A percentile compares a stretch with the other conserved stretches of the same genome.
phyloP scores from a whole-genome alignment of 2,329 filamentous ascomycete species.

The Fusarium clavum region DNA sequence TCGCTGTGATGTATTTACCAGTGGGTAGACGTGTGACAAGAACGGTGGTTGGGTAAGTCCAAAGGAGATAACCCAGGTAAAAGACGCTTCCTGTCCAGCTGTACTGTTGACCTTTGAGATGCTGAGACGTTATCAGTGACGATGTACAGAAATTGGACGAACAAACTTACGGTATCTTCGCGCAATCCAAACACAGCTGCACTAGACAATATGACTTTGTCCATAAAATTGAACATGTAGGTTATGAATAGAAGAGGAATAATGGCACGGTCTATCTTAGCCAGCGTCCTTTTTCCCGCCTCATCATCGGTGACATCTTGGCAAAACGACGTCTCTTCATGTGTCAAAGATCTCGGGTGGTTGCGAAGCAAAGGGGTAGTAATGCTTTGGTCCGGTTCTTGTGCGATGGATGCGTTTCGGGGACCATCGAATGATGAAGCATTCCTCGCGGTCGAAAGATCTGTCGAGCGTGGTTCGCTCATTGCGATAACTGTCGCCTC shows the following conservation, averaged over 20 bases:
- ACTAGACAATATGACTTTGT: slow-evolving; percentile 68
- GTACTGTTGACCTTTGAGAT: slow-evolving; percentile 62
- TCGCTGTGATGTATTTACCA: slow-evolving; percentile 60
- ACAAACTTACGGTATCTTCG: slow-evolving; percentile 55
- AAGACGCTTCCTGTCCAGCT: slow-evolving; percentile 68
- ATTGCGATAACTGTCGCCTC: background rate
- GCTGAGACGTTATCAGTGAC: slow-evolving; percentile 15
- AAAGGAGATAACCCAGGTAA: slow-evolving; percentile 60
- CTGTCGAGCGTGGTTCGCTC: background rate
- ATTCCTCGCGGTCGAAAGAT: background rate
- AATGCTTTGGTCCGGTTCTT: background rate
- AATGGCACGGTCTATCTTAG: slow-evolving; percentile 67
- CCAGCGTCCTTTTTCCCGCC: slow-evolving; percentile 55
- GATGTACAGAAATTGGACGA: accelerated
- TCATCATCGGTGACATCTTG: background rate
- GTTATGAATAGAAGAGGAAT: slow-evolving; percentile 68
- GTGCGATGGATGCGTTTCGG: background rate
- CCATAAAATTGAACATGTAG: slow-evolving; percentile 71
- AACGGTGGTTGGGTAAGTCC: slow-evolving; percentile 62
- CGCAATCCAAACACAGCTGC: slow-evolving; percentile 67
- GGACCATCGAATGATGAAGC: background rate
- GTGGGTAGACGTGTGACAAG: slow-evolving; percentile 61
- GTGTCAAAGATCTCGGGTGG: background rate
- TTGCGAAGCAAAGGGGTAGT: slow-evolving; percentile 21
- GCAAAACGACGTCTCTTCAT: background rate